These are phyloP conservation scores for Rubia peregrina DNA, from an alignment of 305 asterid species.

Conservation along the genomic window DNA sequence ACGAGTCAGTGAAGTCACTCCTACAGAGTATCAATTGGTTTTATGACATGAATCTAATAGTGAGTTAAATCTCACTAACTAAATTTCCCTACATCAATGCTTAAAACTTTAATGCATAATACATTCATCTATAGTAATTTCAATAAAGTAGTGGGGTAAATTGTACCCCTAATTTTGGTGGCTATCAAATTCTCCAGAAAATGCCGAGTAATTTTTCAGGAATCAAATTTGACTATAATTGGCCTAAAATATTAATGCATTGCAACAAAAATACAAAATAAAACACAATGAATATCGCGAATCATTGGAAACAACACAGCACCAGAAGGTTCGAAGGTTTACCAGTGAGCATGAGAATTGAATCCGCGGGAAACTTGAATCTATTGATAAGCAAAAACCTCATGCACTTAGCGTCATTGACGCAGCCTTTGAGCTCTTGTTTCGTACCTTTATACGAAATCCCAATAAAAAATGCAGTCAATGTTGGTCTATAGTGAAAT, in stretches of 20 bases:
- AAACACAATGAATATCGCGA: neutral
- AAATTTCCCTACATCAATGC: neutral
- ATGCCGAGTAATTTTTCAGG: neutral
- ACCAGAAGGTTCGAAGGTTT: constrained; percentile 9
- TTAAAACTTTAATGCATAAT: neutral
- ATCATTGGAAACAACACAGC: neutral
- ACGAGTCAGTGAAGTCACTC: too few relatives aligned
- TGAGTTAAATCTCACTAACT: too few relatives aligned
- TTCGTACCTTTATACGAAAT: constrained; percentile 49
- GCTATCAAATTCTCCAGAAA: neutral
- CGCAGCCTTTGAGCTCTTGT: constrained; percentile 69
- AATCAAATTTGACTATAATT: neutral
- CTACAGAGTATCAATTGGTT: too few relatives aligned
- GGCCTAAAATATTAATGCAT: neutral
- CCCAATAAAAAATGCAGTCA: too few relatives aligned
- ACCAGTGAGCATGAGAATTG: constrained; percentile 89
- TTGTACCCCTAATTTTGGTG: too few relatives aligned
- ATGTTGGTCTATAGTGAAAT: too few relatives aligned
- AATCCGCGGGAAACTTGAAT: constrained; percentile 65
- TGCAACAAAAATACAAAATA: neutral
- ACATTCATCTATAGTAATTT: too few relatives aligned
- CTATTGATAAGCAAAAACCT: constrained; percentile 51
- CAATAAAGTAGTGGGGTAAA: too few relatives aligned
- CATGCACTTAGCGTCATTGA: constrained; percentile 88
- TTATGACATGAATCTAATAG: too few relatives aligned